A percentile compares a stretch with the other conserved stretches of the same genome.
Evolutionary conservation across 2,329 filamentous ascomycete genomes (phyloP).

Genomic region (Talaromyces sp.): DNA sequence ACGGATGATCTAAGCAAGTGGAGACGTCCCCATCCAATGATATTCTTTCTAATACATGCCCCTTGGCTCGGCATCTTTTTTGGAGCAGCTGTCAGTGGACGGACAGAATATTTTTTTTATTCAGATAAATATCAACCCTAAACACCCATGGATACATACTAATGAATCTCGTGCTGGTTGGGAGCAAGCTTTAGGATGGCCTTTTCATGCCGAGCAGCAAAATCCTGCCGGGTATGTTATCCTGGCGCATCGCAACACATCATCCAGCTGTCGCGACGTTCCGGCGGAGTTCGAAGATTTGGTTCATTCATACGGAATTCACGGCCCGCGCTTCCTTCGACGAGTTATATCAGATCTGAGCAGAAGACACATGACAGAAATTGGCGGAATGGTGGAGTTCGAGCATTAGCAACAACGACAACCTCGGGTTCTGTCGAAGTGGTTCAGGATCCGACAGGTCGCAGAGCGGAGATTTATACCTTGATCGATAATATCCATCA

Average conservation of each 20-base stretch:
- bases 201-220: constrained; percentile 28
- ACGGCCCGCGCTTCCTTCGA: constrained; percentile 5
- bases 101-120: constrained; percentile 9
- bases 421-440: constrained; percentile 17
- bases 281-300: constrained; percentile 20
- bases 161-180: constrained; percentile 4
- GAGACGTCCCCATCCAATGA: neutral
- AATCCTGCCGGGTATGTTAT: constrained; percentile 25
- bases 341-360: neutral
- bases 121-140: neutral
- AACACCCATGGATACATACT: neutral
- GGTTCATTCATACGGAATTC: constrained; percentile 7
- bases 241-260: constrained; percentile 21
- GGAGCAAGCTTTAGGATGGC: constrained; percentile 29
- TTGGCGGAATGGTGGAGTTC: neutral
- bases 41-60: neutral
- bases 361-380: neutral
- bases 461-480: constrained; percentile 29
- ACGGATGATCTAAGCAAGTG: neutral
- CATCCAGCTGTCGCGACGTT: constrained; percentile 3
- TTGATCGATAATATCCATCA: constrained; percentile 36
- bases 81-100: constrained; percentile 11
- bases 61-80: constrained; percentile 9
- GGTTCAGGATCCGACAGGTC: constrained; percentile 18
- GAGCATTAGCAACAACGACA: constrained; percentile 17